Evolutionary conservation across 306 rosid species (phyloP).

Genomic region (Cucurbita ficifolia): DNA sequence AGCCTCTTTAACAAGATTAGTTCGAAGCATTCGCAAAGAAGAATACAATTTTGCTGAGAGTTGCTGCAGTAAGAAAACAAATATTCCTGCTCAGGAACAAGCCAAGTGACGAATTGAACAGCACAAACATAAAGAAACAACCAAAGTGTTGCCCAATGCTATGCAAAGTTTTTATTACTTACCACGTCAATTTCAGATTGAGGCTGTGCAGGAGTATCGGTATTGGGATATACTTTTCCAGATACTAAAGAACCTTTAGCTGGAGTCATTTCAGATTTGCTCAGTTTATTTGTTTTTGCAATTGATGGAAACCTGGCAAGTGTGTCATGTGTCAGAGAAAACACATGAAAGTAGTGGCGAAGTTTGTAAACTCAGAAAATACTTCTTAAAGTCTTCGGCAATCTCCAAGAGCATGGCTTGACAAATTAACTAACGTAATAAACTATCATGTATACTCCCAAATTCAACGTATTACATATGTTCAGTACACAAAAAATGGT

Average conservation of each 20-base stretch:
- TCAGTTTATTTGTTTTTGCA: conserved; percentile 31
- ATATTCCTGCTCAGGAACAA: background rate
- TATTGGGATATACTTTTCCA: conserved; percentile 27
- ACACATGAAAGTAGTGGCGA: too few species aligned
- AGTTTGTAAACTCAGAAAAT: too few species aligned
- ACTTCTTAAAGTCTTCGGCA: too few species aligned
- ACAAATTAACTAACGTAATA: too few species aligned
- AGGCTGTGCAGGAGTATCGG: conserved; percentile 30
- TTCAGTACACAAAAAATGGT: too few species aligned
- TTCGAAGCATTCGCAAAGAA: conserved; percentile 60
- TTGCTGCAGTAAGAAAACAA: conserved; percentile 26
- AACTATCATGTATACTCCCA: too few species aligned
- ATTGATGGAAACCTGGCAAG: conserved; percentile 54
- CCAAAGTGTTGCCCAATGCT: background rate
- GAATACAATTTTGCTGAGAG: conserved; percentile 58
- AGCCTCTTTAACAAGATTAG: conserved; percentile 48
- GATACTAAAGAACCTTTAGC: conserved; percentile 54
- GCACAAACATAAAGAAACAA: background rate
- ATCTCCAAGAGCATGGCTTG: too few species aligned
- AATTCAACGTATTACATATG: too few species aligned
- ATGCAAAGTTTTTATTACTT: background rate
- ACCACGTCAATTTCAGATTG: conserved; percentile 58
- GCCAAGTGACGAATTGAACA: background rate
- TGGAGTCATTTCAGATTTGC: conserved; percentile 36
- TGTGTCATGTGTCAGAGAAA: conserved; percentile 3